A percentile compares a stretch with the other conserved stretches of the same genome.
These are phyloP conservation scores for Recurvomyces mirabilis DNA, from an alignment of 495 filamentous ascomycete genomes.

Conservation along the genomic window DNA sequence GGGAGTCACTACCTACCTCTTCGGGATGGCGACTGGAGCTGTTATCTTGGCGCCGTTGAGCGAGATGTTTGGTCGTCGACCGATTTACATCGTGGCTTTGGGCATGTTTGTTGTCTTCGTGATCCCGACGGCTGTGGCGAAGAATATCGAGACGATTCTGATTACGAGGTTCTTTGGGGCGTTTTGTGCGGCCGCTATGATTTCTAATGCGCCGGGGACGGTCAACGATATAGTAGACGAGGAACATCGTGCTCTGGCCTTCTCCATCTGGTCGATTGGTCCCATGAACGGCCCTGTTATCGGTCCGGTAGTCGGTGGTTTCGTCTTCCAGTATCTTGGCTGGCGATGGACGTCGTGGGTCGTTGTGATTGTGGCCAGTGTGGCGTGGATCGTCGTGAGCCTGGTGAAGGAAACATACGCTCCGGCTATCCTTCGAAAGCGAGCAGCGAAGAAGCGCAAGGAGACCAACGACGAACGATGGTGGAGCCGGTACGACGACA, in stretches of 20 bases:
- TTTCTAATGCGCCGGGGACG: constrained; percentile 72
- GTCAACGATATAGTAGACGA: constrained; percentile 66
- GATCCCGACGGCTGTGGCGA: constrained; percentile 59
- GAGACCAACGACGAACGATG: constrained; percentile 63
- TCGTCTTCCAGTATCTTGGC: constrained; percentile 62
- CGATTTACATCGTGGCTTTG: constrained; percentile 57
- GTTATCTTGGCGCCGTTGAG: constrained; percentile 64
- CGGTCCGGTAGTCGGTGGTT: constrained; percentile 61
- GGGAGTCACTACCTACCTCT: constrained; percentile 67
- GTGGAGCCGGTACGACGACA: constrained; percentile 67
- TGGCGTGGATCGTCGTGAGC: constrained; percentile 41
- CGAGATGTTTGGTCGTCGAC: constrained; percentile 68
- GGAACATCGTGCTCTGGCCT: constrained; percentile 56
- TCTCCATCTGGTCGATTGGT: constrained; percentile 66
- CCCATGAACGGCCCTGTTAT: constrained; percentile 56
- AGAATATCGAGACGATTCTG: constrained; percentile 52
- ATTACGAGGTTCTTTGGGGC: constrained; percentile 66
- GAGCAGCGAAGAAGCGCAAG: constrained; percentile 57
- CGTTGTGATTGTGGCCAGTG: constrained; percentile 54
- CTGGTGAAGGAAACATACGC: constrained; percentile 67
- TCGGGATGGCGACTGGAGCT: constrained; percentile 62
- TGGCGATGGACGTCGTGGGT: constrained; percentile 90
- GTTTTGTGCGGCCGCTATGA: constrained; percentile 64
- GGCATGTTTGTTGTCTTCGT: constrained; percentile 53
- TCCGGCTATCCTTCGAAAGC: constrained; percentile 57